Evolutionary conservation across 2,329 filamentous ascomycete genomes (phyloP).

Genomic region (Ophiostoma montium): DNA sequence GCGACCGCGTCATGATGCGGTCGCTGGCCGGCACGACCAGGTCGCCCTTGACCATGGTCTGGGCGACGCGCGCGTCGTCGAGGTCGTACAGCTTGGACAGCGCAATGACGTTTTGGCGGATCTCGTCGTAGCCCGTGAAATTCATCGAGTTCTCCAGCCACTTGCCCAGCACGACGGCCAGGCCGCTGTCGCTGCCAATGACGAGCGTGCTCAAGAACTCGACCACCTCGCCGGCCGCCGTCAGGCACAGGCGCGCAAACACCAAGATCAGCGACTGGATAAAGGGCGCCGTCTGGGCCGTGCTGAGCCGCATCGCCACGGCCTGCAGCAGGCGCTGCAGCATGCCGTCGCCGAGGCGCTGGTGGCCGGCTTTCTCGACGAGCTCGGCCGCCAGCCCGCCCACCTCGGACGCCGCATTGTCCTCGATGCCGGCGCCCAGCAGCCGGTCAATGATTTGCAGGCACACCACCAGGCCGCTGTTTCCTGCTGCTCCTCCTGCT

Average conservation of each 20-base stretch:
- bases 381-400: slow-evolving; percentile 87
- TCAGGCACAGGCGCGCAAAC: slow-evolving; percentile 78
- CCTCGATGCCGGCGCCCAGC: slow-evolving; percentile 69
- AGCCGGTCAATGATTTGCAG: slow-evolving; percentile 87
- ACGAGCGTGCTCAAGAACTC: slow-evolving; percentile 79
- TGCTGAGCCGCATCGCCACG: slow-evolving; percentile 71
- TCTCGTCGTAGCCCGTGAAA: slow-evolving; percentile 97
- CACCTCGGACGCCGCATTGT: slow-evolving; percentile 90
- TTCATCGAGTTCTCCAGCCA: slow-evolving; percentile 96
- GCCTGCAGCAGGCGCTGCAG: slow-evolving; percentile 68
- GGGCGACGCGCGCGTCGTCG: slow-evolving; percentile 63
- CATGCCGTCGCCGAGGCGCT: slow-evolving; percentile 79
- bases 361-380: slow-evolving; percentile 87
- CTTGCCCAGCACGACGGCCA: slow-evolving; percentile 80
- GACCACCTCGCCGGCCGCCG: slow-evolving; percentile 76
- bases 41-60: slow-evolving; percentile 82
- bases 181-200: slow-evolving; percentile 65
- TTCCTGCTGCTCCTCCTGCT: no score
- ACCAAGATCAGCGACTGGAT: slow-evolving; percentile 94
- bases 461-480: slow-evolving; percentile 75
- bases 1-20: slow-evolving; percentile 86
- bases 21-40: slow-evolving; percentile 68
- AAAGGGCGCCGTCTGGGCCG: slow-evolving; percentile 72
- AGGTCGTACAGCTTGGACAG: slow-evolving; percentile 83
- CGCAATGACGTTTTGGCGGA: slow-evolving; percentile 89